Conservation (phyloP, 768 basidiomycete species). For the Coprinopsis sp. region DNA sequence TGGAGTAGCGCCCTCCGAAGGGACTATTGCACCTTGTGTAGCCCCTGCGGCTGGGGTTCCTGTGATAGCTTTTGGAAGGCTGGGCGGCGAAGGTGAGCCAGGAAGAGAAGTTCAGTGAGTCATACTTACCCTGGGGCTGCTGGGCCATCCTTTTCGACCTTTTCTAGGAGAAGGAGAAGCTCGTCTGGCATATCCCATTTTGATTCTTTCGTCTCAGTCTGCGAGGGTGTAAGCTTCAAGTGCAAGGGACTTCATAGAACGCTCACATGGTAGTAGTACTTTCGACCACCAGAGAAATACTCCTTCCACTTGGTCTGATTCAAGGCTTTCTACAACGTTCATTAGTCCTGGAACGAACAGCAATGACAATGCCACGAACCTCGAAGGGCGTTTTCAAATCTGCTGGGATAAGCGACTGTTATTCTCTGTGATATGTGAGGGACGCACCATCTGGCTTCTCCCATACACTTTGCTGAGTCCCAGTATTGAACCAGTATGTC, state of each 20-base stretch:
- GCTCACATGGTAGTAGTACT: slow-evolving; percentile 85
- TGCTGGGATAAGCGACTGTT: slow-evolving; percentile 21
- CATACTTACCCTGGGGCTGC: slow-evolving; percentile 26
- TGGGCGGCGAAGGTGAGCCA: slow-evolving; percentile 1
- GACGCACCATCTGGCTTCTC: slow-evolving; percentile 89
- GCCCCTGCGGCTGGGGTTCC: slow-evolving; percentile 37
- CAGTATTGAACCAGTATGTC: slow-evolving; percentile 96
- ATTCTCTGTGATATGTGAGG: slow-evolving; percentile 1
- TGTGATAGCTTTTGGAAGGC: slow-evolving; percentile 28
- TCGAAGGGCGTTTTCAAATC: slow-evolving; percentile 92
- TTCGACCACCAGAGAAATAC: slow-evolving; percentile 87
- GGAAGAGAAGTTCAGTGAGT: not conserved
- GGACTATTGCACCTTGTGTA: slow-evolving; percentile 50
- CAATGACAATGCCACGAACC: slow-evolving; percentile 36
- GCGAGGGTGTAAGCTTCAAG: slow-evolving; percentile 9
- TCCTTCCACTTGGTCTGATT: slow-evolving; percentile 93
- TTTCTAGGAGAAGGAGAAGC: slow-evolving; percentile 76
- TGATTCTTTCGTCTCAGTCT: slow-evolving; percentile 87
- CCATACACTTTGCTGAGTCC: slow-evolving; percentile 90
- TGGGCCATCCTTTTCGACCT: slow-evolving; percentile 72
- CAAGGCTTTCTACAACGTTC: slow-evolving; percentile 63
- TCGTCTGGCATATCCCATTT: slow-evolving; percentile 99
- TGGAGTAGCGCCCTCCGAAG: slow-evolving; percentile 47
- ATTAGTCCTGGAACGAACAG: not conserved
- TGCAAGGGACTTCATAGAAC: not conserved